A percentile compares a stretch with the other conserved stretches of the same genome.
Conservation (phyloP, 2,329 filamentous ascomycete genomes). For the Alternaria dauci region DNA sequence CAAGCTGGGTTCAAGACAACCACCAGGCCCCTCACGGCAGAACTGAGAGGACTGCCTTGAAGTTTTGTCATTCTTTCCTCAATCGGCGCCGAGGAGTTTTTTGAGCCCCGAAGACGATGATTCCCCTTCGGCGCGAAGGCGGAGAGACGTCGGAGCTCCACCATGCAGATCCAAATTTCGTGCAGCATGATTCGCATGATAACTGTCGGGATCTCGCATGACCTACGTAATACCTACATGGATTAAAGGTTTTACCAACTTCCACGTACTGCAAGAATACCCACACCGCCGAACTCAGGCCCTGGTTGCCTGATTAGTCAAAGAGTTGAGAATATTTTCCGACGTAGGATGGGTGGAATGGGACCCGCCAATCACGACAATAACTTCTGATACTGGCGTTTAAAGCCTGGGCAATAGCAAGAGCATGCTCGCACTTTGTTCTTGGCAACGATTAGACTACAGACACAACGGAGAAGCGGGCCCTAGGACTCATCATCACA, state of each 20-base stretch:
- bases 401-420: neutral
- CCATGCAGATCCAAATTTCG: neutral
- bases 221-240: neutral
- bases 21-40: neutral
- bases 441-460: neutral
- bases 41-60: neutral
- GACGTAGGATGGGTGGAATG: neutral
- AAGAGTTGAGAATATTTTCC: neutral
- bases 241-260: neutral
- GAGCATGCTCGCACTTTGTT: neutral
- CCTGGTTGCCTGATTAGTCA: neutral
- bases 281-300: neutral
- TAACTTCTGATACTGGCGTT: neutral
- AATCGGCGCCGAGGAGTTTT: neutral
- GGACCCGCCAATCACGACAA: neutral
- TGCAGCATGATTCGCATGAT: neutral
- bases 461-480: neutral
- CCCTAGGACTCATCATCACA: neutral
- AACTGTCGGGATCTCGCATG: neutral
- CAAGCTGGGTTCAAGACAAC: constrained; percentile 19
- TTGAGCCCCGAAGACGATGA: neutral
- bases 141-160: neutral
- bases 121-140: neutral
- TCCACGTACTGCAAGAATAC: neutral
- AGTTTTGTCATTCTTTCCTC: neutral